These are phyloP conservation scores for Dillenia turbinata DNA, from an alignment of 164 flowering plant genomes.

Conservation along the genomic window DNA sequence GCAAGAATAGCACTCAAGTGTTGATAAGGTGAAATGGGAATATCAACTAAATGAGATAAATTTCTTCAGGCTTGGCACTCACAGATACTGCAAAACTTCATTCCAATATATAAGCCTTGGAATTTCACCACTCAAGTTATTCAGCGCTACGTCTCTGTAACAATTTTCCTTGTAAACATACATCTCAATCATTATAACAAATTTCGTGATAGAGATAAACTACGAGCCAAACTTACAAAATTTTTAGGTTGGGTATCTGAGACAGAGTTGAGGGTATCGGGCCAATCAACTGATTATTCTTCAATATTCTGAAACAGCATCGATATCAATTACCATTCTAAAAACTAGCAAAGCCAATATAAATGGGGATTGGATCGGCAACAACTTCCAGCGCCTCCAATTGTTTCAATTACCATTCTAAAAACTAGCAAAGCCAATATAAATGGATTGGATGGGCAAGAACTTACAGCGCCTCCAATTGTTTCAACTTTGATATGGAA, in stretches of 20 bases:
- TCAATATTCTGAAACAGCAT: conserved; percentile 40
- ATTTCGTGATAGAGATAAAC: background rate
- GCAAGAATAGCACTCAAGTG: background rate
- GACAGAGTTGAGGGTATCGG: conserved; percentile 94
- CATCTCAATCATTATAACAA: background rate
- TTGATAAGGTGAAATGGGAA: too few relatives aligned
- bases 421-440: background rate
- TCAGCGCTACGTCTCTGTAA: conserved; percentile 85
- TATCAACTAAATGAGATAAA: too few relatives aligned
- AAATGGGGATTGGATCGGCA: too few relatives aligned
- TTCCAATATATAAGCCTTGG: conserved; percentile 97
- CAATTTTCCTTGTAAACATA: background rate
- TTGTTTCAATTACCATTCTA: conserved; percentile 38
- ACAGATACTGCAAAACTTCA: conserved; percentile 93
- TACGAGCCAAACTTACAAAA: conserved; percentile 47
- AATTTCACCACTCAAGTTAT: conserved; percentile 81
- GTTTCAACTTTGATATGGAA: conserved; percentile 82
- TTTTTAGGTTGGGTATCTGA: conserved; percentile 93
- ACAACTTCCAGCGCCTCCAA: conserved; percentile 59
- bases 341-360: background rate
- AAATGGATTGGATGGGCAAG: background rate
- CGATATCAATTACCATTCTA: background rate
- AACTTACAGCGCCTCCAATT: conserved; percentile 64
- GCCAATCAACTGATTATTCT: conserved; percentile 82
- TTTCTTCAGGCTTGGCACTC: conserved; percentile 21